These are phyloP conservation scores for Ostreobium quekettii DNA, from an alignment of 139 green algal species.

Conservation along the genomic window DNA sequence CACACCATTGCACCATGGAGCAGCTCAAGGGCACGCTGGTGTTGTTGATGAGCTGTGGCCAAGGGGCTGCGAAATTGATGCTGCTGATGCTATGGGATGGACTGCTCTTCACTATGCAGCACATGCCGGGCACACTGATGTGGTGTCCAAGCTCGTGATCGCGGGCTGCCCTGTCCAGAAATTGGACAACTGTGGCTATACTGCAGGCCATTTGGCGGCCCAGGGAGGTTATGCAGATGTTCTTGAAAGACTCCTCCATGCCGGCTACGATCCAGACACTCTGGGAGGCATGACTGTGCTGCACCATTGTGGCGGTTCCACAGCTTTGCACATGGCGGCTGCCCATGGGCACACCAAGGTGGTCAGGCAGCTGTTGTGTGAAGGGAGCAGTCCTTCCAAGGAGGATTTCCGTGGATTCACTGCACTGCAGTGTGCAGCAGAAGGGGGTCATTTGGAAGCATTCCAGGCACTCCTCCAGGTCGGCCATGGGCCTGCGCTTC, in stretches of 20 bases:
- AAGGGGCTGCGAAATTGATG: conserved; percentile 15
- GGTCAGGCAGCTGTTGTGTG: conserved; percentile 2
- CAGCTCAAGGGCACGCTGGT: conserved; percentile 3
- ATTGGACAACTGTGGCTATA: conserved; percentile 20
- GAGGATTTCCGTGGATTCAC: conserved; percentile 21
- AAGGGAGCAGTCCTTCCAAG: not conserved
- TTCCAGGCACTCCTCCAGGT: conserved; percentile 9
- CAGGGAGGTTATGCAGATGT: conserved; percentile 28
- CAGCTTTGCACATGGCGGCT: conserved; percentile 40
- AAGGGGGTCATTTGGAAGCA: conserved; percentile 20
- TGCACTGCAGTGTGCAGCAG: conserved; percentile 27
- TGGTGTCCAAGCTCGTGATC: conserved; percentile 37
- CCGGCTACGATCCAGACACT: conserved; percentile 35
- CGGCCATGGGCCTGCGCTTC: no score
- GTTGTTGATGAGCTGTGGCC: conserved; percentile 9
- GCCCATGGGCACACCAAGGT: conserved; percentile 28
- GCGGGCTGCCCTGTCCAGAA: conserved; percentile 29
- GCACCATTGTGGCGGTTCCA: conserved; percentile 22
- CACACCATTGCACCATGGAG: conserved; percentile 3
- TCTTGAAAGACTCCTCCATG: conserved; percentile 35
- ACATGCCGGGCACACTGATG: conserved; percentile 26
- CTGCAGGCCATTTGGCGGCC: conserved; percentile 37
- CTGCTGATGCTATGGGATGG: conserved; percentile 5
- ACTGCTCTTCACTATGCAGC: conserved; percentile 41
- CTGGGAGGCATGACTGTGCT: not conserved